A percentile compares a stretch with the other conserved stretches of the same genome.
These are phyloP conservation scores for Amanita pseudoporphyria DNA, from an alignment of 768 basidiomycete species.

Conservation along the genomic window DNA sequence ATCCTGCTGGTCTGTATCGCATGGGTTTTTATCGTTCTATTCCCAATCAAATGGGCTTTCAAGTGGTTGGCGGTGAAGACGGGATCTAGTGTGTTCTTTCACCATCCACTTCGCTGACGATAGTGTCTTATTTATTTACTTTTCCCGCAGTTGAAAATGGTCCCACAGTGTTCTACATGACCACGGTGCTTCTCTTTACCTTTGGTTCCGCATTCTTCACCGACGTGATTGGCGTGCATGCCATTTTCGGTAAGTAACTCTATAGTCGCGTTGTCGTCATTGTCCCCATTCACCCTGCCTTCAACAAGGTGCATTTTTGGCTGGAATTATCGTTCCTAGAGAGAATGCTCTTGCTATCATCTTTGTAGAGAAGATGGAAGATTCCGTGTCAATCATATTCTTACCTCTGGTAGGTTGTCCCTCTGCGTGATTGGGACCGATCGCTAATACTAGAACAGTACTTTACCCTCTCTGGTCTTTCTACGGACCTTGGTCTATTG, in stretches of 20 bases:
- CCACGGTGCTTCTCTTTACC: slow-evolving; percentile 64
- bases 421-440: not conserved
- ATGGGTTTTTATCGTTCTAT: slow-evolving; percentile 70
- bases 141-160: slow-evolving; percentile 47
- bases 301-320: slow-evolving; percentile 62
- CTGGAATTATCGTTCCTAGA: slow-evolving; percentile 75
- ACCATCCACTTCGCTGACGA: not conserved
- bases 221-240: slow-evolving; percentile 85
- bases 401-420: slow-evolving; percentile 60
- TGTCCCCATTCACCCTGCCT: too few species aligned
- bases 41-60: slow-evolving; percentile 53
- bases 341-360: slow-evolving; percentile 81
- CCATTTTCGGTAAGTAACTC: slow-evolving; percentile 68
- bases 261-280: too few species aligned
- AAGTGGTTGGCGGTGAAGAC: slow-evolving; percentile 68
- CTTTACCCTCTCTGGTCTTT: slow-evolving; percentile 86
- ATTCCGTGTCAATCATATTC: slow-evolving; percentile 86
- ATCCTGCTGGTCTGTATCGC: slow-evolving; percentile 74
- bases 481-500: slow-evolving; percentile 80
- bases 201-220: slow-evolving; percentile 91
- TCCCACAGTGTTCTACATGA: slow-evolving; percentile 88
- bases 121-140: not conserved
- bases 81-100: slow-evolving; percentile 47
- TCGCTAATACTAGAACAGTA: slow-evolving; percentile 40
- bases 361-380: slow-evolving; percentile 94